Evolutionary conservation across 208 protist genomes (phyloP).

Genomic region (Crithidia sp.): DNA sequence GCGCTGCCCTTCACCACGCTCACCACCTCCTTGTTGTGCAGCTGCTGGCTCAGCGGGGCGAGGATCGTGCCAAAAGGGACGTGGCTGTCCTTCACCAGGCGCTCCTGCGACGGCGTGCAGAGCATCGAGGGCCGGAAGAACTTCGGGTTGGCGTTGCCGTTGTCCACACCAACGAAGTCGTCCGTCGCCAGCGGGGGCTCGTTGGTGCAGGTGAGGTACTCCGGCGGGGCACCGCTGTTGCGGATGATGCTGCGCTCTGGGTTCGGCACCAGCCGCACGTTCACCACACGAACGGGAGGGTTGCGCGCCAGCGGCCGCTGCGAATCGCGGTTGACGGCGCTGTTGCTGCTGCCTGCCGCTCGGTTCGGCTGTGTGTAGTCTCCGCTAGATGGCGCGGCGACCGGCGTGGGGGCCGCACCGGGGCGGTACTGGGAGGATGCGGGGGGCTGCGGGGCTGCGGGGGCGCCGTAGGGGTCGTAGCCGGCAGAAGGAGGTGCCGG

Average conservation of each 20-base stretch:
- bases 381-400: conserved; percentile 12
- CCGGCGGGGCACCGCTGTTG: conserved; percentile 35
- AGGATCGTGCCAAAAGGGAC: conserved; percentile 87
- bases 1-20: conserved; percentile 61
- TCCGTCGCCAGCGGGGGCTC: conserved; percentile 71
- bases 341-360: conserved; percentile 4
- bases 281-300: conserved; percentile 41
- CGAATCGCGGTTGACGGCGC: background rate
- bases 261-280: conserved; percentile 60
- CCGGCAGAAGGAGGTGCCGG: conserved; percentile 5
- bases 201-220: conserved; percentile 54
- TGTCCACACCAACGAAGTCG: conserved; percentile 85
- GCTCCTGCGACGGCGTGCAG: conserved; percentile 56
- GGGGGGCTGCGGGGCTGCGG: conserved; percentile 3
- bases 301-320: conserved; percentile 19
- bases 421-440: background rate
- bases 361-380: conserved; percentile 3
- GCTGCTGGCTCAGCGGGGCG: conserved; percentile 76
- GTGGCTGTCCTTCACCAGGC: conserved; percentile 71
- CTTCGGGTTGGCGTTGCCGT: conserved; percentile 89
- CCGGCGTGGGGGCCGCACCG: conserved; percentile 8
- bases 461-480: conserved; percentile 10
- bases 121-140: conserved; percentile 87
- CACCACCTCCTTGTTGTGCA: conserved; percentile 71
- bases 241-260: conserved; percentile 57